These are phyloP conservation scores for Spergularia bocconei DNA, from an alignment of 148 eudicot genomes.

Conservation along the genomic window DNA sequence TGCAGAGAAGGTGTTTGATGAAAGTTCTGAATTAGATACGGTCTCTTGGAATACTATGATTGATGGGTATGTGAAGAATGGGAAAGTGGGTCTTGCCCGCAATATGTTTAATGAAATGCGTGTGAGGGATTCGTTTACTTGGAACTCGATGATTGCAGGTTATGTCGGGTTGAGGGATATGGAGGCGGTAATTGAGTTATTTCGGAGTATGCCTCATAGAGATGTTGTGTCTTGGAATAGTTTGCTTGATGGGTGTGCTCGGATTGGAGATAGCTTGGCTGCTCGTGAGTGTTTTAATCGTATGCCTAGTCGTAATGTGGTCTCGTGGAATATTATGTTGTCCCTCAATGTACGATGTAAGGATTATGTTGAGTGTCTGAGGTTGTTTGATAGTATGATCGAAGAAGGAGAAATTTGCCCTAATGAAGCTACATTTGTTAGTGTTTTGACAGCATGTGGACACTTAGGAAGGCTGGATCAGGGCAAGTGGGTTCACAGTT, in stretches of 20 bases:
- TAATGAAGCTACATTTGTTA: conserved; percentile 51
- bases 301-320: conserved; percentile 44
- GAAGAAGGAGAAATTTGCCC: conserved; percentile 31
- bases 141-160: conserved; percentile 53
- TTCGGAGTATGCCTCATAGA: conserved; percentile 39
- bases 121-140: conserved; percentile 46
- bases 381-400: conserved; percentile 48
- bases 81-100: conserved; percentile 36
- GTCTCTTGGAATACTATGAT: conserved; percentile 60
- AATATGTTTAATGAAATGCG: conserved; percentile 42
- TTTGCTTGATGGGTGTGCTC: conserved; percentile 56
- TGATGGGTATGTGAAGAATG: conserved; percentile 55
- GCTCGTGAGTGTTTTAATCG: conserved; percentile 47
- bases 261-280: conserved; percentile 38
- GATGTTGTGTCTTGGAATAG: conserved; percentile 63
- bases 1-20: conserved; percentile 51
- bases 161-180: conserved; percentile 40
- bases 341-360: conserved; percentile 48
- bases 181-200: conserved; percentile 36
- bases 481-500: conserved; percentile 48
- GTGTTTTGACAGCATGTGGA: conserved; percentile 54
- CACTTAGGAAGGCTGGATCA: conserved; percentile 37
- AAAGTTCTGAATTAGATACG: conserved; percentile 39
- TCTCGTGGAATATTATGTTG: conserved; percentile 53
- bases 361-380: conserved; percentile 40